Conservation (phyloP, 257 asterid species). For the Lithospermum erythrorhizon region DNA sequence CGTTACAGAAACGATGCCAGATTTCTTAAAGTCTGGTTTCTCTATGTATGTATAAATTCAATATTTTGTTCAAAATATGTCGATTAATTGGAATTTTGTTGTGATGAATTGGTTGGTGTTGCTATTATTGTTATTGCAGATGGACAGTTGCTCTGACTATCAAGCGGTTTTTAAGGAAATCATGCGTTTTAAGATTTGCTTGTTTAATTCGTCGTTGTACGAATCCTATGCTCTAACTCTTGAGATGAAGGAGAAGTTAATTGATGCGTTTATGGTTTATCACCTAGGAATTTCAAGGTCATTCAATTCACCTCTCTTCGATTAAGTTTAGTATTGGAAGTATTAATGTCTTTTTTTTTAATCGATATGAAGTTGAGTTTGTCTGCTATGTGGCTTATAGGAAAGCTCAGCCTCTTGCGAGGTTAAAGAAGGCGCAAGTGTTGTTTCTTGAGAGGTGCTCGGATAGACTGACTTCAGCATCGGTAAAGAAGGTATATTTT, state of each 20-base stretch:
- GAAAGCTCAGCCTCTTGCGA: slow-evolving; percentile 73
- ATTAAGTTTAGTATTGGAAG: neutral
- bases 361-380: neutral
- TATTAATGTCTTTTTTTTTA: too few relatives aligned
- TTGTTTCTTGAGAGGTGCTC: slow-evolving; percentile 90
- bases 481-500: slow-evolving; percentile 50
- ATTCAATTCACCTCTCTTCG: neutral
- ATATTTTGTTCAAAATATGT: slow-evolving; percentile 7
- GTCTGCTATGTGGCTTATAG: slow-evolving; percentile 18
- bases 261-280: slow-evolving; percentile 62
- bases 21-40: slow-evolving; percentile 89
- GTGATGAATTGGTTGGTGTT: neutral
- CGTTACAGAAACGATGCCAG: slow-evolving; percentile 69
- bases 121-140: slow-evolving; percentile 24
- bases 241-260: slow-evolving; percentile 68
- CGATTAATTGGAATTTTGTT: neutral
- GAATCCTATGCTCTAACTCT: slow-evolving; percentile 64
- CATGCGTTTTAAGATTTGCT: slow-evolving; percentile 50
- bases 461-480: slow-evolving; percentile 41
- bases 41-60: slow-evolving; percentile 40
- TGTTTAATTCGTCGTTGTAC: slow-evolving; percentile 47
- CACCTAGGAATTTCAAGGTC: slow-evolving; percentile 90
- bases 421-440: slow-evolving; percentile 87
- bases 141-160: slow-evolving; percentile 63
- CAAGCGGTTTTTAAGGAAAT: slow-evolving; percentile 63